Evolutionary conservation across 495 filamentous ascomycete genomes (phyloP).

Genomic region (Penicillium simplicissimum): DNA sequence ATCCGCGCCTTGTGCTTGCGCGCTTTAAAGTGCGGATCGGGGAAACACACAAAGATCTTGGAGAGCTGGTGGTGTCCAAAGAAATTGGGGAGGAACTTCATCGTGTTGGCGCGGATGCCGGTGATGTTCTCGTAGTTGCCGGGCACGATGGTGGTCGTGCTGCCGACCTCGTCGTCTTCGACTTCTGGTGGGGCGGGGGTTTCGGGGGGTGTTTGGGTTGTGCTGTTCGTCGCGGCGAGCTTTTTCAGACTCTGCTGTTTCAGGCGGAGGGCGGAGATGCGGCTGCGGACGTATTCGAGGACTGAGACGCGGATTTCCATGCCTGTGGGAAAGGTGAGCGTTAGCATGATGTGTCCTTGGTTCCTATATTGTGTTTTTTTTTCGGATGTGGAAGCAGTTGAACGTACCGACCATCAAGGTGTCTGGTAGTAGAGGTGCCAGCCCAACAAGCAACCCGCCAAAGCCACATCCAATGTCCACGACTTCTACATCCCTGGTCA

Average conservation of each 20-base stretch:
- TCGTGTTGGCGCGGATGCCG: conserved; percentile 87
- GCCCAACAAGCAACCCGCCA: conserved; percentile 83
- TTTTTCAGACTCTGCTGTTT: conserved; percentile 56
- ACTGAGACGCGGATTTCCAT: conserved; percentile 92
- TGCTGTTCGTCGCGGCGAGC: conserved; percentile 13
- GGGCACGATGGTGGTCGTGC: conserved; percentile 28
- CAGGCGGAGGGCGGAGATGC: conserved; percentile 74
- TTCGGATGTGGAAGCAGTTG: neutral
- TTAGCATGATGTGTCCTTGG: neutral
- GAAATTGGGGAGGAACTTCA: conserved; percentile 98
- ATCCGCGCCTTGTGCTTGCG: conserved; percentile 97
- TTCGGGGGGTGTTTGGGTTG: conserved; percentile 3
- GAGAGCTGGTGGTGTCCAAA: conserved; percentile 72
- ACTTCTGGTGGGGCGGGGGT: conserved; percentile 19
- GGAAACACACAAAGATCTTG: conserved; percentile 97
- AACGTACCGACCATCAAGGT: conserved; percentile 74
- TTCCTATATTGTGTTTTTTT: neutral
- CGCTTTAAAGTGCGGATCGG: conserved; percentile 96
- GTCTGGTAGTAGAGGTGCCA: conserved; percentile 78
- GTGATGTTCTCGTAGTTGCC: conserved; percentile 78
- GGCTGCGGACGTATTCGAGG: conserved; percentile 81
- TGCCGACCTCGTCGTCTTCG: conserved; percentile 32
- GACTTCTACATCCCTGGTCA: conserved; percentile 77
- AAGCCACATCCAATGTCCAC: conserved; percentile 98
- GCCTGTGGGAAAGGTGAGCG: conserved; percentile 36